These are phyloP conservation scores for Histomonas meleagridis DNA, from an alignment of 208 protist genomes.

Conservation along the genomic window DNA sequence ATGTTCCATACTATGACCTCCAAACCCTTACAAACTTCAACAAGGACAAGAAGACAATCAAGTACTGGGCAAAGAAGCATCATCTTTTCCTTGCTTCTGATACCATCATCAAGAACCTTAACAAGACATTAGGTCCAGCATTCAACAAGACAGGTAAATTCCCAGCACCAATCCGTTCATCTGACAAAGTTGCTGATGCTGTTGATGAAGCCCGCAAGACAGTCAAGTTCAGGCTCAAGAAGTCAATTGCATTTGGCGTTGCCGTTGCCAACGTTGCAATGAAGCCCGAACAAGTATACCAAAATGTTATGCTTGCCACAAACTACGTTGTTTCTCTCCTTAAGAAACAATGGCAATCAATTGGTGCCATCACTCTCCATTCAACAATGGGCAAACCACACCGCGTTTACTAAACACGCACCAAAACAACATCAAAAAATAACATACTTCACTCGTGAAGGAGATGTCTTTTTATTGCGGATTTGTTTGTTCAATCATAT, in stretches of 20 bases:
- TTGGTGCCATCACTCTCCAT: not conserved
- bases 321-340: conserved; percentile 28
- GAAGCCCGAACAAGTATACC: not conserved
- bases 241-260: not conserved
- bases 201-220: conserved; percentile 1
- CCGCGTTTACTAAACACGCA: conserved; percentile 18
- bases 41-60: not conserved
- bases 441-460: too few species aligned
- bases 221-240: conserved; percentile 9
- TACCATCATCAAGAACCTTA: conserved; percentile 89
- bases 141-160: not conserved
- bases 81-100: conserved; percentile 89
- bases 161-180: conserved; percentile 16
- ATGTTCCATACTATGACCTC: conserved; percentile 17
- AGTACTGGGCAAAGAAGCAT: too few species aligned
- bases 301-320: conserved; percentile 18
- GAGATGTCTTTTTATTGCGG: too few species aligned
- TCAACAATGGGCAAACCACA: conserved; percentile 27
- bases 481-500: too few species aligned
- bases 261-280: not conserved
- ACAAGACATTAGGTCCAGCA: conserved; percentile 67
- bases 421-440: too few species aligned
- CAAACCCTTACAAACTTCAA: conserved; percentile 11
- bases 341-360: conserved; percentile 12
- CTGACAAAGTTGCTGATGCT: not conserved